phyloP scores from a whole-genome alignment of 2,329 filamentous ascomycete genomes.

The Fusarium sterilihyphosum region DNA sequence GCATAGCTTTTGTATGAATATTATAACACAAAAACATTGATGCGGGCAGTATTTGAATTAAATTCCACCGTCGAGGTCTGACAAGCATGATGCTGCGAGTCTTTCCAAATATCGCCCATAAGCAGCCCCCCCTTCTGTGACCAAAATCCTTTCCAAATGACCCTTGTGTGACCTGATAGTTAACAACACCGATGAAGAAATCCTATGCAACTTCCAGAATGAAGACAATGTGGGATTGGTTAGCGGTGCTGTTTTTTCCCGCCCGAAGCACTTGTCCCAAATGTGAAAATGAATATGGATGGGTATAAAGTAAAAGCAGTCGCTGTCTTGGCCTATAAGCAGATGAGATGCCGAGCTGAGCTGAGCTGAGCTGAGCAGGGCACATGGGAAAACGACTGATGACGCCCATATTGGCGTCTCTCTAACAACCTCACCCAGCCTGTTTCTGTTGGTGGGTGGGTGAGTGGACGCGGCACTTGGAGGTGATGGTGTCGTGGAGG shows the following conservation, averaged over 20 bases:
- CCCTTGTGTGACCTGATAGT: not conserved
- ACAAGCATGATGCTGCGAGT: not conserved
- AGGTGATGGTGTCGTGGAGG: not conserved
- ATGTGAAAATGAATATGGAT: not conserved
- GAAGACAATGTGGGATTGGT: not conserved
- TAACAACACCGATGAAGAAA: not conserved
- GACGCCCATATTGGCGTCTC: constrained; percentile 17
- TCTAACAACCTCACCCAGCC: not conserved
- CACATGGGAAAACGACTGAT: constrained; percentile 5
- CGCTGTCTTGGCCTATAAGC: not conserved
- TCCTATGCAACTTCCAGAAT: not conserved
- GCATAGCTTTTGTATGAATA: constrained; percentile 24
- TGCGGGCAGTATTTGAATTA: not conserved
- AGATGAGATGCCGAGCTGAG: not conserved
- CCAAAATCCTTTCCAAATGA: not conserved
- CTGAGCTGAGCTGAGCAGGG: not conserved
- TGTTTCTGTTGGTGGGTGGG: not conserved
- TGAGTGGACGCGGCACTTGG: constrained; percentile 5
- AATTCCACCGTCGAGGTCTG: not conserved
- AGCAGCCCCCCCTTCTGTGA: not conserved
- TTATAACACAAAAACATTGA: constrained; percentile 9
- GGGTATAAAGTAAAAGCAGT: constrained; percentile 17
- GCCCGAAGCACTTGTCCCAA: not conserved
- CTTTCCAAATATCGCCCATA: not conserved
- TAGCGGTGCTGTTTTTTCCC: constrained; percentile 27